Evolutionary conservation across 1,284 basidiomycete species (phyloP), one percentile per base, ranked within the genome.

Genomic region (Fistulina hepatica): DNA sequence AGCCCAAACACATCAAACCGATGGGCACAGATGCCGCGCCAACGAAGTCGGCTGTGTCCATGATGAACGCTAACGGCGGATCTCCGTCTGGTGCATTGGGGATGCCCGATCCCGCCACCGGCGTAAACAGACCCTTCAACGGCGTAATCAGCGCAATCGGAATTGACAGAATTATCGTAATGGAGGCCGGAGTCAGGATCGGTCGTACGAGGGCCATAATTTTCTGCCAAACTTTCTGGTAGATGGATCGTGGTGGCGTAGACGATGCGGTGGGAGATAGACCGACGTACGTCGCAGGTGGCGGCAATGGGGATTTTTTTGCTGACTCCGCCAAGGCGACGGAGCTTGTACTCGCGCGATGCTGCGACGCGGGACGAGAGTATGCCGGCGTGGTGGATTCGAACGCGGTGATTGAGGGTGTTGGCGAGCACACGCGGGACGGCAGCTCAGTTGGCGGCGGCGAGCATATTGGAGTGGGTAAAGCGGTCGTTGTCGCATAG

Each of bases 21-120:
- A 85, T 53, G 0, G 86, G 86, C 1, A 90, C 73, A 1, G 73
- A 73, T 0, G 83, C 80, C 0, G 59, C 73, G 1, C 84, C 84
- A 9, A 88, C 64, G 50, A 89, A 89, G 1, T 57, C 59, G 0
- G 77, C 61, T 0, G 79, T 76, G 41, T 83, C 75, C 28, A 79
- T 51, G 21, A 83, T 42, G 46, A 83, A 76, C 0, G 74, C 67
- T 12, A 89, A 66, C 0, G 84, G 84, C 2, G 84, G 82, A 42
- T 74, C 68, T 0, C 79, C 81, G 48, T 89, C 83, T 0, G 85
- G 85, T 0, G 77, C 81, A 20, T 65, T 55, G 1, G 73, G 71
- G 32, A 82, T 75, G 21, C 66, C 55, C 0, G 58, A 63, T 1
- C 64, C 65, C 0, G 68, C 57, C 1, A 76, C 64, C 6, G 59